Evolutionary conservation across 345 rosid genomes (phyloP), one percentile per base, ranked within the genome.

Genomic region (Arabis hirsuta): DNA sequence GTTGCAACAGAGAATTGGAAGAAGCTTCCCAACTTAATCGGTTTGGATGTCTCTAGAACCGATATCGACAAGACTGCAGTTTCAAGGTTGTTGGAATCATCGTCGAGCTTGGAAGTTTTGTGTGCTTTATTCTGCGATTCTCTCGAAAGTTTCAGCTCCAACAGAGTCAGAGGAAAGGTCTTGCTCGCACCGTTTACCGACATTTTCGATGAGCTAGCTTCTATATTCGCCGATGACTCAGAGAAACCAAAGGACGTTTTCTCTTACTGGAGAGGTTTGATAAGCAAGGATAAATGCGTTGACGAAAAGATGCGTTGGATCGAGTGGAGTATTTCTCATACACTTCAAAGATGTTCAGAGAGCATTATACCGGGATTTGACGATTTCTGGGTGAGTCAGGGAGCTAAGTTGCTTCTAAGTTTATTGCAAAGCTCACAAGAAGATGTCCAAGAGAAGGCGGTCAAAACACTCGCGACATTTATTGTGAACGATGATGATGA

Each of bases 401-500:
- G 96, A 60, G 88, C 89, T 22, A 56, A 78, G 9, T 69, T 91
- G 74, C 79, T 91, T 77, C 89, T 91, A 50, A 84, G 84, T 67
- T 83, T 91, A 69, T 86, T 89, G 89, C 88, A 85, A 77, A 87
- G 93, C 72, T 55, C 83, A 39, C 93, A 89, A 82, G 96, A 89
- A 68, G 93, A 91, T 75, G 91, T 89, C 61, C 93, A 86, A 79
- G 96, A 91, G 73, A 85, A 88, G 73, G 90, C 96, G 14, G 90
- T 88, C 7, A 86, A 87, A 14, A 91, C 90, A 42, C 85, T 91
- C 68, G 93, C 93, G 4, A 83, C 90, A 55, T 89, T 86, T 77
- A 84, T 89, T 13, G 89, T 87, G 31, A 82, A 79, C 16, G 89
- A 87, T 82, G 97, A 87, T 62, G 91, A 85, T 72, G 77, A 81